Evolutionary conservation across 176 grass and related monocot genomes (phyloP), one percentile per base, ranked within the genome.

Genomic region (Cenchrus purpureus): DNA sequence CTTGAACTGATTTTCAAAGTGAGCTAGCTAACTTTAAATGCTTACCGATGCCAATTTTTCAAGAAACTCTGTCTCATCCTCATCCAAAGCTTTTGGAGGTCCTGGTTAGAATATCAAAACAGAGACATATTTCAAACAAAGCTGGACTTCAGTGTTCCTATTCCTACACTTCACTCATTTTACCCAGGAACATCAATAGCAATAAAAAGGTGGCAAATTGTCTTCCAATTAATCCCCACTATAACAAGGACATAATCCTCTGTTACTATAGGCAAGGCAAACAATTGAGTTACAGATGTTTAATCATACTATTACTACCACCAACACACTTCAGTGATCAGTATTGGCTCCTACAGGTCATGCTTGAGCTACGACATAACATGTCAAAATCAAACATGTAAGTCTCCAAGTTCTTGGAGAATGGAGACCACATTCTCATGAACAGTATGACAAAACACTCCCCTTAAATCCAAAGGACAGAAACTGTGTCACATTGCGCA

Each of bases 31-130:
- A 68, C 44, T 12, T 64, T 9, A 78, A 77, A 87, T 79, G 49
- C 90, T 91, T 63, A 99, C 97, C 82, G 65, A 83, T 82, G 91
- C 84, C 25, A 92, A 74, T 68, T 94, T 94, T 71, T 99, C 90
- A 0, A 99, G 87, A 91, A 99, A 99, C 50, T 99, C 93, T 12
- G 79, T 92, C 71, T 99, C 97, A 74, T 96, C 97, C 62, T 99
- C 97, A 76, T 99, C 97, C 74, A 99, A 87, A 29, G 97, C 91
- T 79, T 99, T 99, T 50, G 97, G 93, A 72, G 97, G 97, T 80
- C 94, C 94, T 99, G 79, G 48, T 83, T 85, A 87, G 31, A 74
- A 80, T 14, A 57, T 74, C 13, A 91, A 53, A 69, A 64, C 25
- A 73, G 17, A 40, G 16, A 17, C 66, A 22, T 19, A n/a, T 73